Conservation (phyloP, 2,329 filamentous ascomycete genomes). For the Venturia pyrina region DNA sequence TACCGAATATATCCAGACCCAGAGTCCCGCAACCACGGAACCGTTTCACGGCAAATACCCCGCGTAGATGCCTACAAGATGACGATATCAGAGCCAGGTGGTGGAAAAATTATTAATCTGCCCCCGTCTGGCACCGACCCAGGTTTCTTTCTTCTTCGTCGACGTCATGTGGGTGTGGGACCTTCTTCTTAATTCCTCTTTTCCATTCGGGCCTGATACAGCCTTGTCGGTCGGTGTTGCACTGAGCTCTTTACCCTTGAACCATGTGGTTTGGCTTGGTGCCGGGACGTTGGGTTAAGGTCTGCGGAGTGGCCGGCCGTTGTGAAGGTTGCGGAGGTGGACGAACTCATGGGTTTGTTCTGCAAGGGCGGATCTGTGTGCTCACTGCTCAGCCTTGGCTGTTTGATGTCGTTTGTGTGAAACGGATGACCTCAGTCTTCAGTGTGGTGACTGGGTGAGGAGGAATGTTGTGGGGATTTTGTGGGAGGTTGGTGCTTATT, state of each 20-base stretch:
- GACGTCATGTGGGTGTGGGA: not conserved
- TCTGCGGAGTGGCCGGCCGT: too few species aligned
- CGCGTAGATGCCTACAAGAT: not conserved
- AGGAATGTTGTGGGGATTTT: too few species aligned
- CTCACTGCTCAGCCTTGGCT: not conserved
- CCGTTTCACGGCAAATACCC: not conserved
- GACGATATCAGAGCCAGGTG: not conserved
- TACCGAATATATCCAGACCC: not conserved
- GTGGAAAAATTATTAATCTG: too few species aligned
- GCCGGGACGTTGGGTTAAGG: not conserved
- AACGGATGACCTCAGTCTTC: not conserved
- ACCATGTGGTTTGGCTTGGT: not conserved
- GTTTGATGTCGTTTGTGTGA: not conserved
- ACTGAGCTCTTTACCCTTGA: not conserved
- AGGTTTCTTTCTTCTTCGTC: not conserved
- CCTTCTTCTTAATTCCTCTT: not conserved
- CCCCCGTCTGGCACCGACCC: not conserved
- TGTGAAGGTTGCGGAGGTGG: not conserved
- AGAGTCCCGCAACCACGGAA: not conserved
- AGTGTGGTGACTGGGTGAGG: too few species aligned
- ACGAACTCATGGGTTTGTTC: not conserved
- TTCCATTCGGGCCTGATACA: not conserved
- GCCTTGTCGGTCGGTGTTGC: not conserved
- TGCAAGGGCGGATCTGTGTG: not conserved
- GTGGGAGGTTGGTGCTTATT: too few species aligned